A percentile compares a stretch with the other conserved stretches of the same genome.
Evolutionary conservation across 371 early-diverging fungal species (phyloP).

Genomic region (Conidiobolus incongruus): DNA sequence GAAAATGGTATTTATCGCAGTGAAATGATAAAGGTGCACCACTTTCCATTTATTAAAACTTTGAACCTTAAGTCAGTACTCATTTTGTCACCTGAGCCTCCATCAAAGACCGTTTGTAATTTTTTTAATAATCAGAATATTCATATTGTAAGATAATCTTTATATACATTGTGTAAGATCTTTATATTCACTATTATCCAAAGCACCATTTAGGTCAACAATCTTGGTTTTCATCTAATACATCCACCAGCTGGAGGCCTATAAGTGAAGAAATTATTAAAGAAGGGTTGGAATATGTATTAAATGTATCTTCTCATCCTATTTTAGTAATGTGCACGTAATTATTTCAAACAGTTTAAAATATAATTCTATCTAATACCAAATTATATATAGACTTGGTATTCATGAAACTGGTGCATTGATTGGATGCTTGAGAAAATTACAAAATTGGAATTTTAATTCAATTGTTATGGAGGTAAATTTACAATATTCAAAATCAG

Average conservation of each 20-base stretch:
- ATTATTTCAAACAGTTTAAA: constrained; percentile 7
- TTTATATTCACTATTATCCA: constrained; percentile 23
- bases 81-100: constrained; percentile 67
- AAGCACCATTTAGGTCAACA: too few relatives aligned
- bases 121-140: constrained; percentile 63
- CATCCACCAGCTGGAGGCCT: constrained; percentile 86
- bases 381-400: constrained; percentile 27
- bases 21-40: constrained; percentile 38
- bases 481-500: too few relatives aligned
- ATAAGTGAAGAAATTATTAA: constrained; percentile 86
- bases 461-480: constrained; percentile 83
- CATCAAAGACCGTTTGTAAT: constrained; percentile 44
- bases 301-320: constrained; percentile 58
- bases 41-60: constrained; percentile 55
- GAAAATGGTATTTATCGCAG: constrained; percentile 74
- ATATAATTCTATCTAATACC: too few relatives aligned
- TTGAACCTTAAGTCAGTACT: constrained; percentile 57
- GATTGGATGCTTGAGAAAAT: constrained; percentile 78
- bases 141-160: constrained; percentile 20
- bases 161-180: constrained; percentile 23
- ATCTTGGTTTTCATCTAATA: too few relatives aligned
- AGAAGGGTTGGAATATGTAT: constrained; percentile 63
- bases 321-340: constrained; percentile 78
- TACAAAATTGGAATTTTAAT: constrained; percentile 90
- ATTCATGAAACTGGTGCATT: constrained; percentile 55